Evolutionary conservation across 75 land plant species (phyloP), one percentile per base, ranked within the genome.

Genomic region (Adiantum capillusveneris): DNA sequence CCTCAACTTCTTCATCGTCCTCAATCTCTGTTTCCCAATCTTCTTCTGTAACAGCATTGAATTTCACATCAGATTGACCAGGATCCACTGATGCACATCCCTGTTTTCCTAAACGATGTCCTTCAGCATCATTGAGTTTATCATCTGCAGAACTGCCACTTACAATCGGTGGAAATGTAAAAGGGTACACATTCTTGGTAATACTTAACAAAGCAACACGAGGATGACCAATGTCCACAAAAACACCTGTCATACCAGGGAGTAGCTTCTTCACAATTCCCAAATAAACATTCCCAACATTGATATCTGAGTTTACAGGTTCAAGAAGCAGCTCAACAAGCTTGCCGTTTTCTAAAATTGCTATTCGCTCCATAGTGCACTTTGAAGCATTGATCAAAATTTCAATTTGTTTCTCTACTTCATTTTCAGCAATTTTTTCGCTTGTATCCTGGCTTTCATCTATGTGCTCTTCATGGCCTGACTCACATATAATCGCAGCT

Each of bases 351-450:
- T 94, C 99, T 25, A 94, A 29, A 13, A 94, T 82, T 49, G 99
- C 99, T 62, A 86, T 90, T 63, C 99, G 78, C 69, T 94, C 97
- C 87, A 86, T 84, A 29, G 88, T 86, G 56, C 99, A 94, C 65
- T 86, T 71, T 29, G 99, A 86, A 53, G 99, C 86, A 51, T 90
- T 90, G 2, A 94, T 82, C 31, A 89, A 64, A 41, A 94, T 90
- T 30, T 77, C 76, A 29, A 74, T 80, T 6, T 70, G 68, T 49
- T 76, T 53, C 44, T 74, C 52, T n/a, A n/a, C n/a, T 19, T 70
- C 68, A 44, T 58, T 65, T 58, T 69, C 60, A 48, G 43, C 43
- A 57, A 59, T 50, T 31, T 66, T 22, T 9, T 45, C 61, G 34
- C 59, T 67, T 25, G 60, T 41, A n/a, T 16, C 31, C 24, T 30